These are phyloP conservation scores for Capronia coronata DNA, from an alignment of 2,329 filamentous ascomycete species.

Conservation along the genomic window DNA sequence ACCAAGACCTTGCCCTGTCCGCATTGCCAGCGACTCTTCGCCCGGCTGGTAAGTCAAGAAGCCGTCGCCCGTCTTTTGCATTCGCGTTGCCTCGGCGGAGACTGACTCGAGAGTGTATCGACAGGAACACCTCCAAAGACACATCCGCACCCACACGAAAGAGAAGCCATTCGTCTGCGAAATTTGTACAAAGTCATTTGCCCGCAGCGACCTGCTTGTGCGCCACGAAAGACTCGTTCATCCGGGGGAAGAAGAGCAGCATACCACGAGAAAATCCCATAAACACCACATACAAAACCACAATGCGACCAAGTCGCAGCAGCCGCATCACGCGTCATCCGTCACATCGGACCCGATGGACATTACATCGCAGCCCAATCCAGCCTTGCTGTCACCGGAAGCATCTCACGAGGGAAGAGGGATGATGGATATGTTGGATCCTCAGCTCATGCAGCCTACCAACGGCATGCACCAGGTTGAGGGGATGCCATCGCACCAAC, in stretches of 20 bases:
- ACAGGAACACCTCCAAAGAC: constrained; percentile 45
- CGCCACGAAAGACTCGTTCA: constrained; percentile 47
- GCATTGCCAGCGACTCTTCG: constrained; percentile 45
- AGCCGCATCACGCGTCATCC: constrained; percentile 9
- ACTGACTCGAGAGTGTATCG: constrained; percentile 7
- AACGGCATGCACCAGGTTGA: constrained; percentile 33
- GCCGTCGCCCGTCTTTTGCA: not conserved
- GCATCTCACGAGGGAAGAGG: constrained; percentile 36
- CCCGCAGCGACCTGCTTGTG: constrained; percentile 44
- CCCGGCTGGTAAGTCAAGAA: constrained; percentile 33
- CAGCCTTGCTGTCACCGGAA: constrained; percentile 35
- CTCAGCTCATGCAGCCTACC: constrained; percentile 38
- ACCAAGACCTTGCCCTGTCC: constrained; percentile 45
- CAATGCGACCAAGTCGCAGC: constrained; percentile 14
- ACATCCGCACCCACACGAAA: constrained; percentile 48
- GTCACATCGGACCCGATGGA: constrained; percentile 26
- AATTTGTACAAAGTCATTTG: constrained; percentile 45
- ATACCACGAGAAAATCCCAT: constrained; percentile 27
- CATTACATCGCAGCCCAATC: constrained; percentile 23
- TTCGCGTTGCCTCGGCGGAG: constrained; percentile 9
- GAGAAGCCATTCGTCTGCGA: constrained; percentile 47
- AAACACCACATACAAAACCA: constrained; percentile 25
- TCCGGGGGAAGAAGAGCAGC: constrained; percentile 36
- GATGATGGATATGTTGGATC: constrained; percentile 42
- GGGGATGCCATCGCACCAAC: constrained; percentile 31